Evolutionary conservation across 1,284 basidiomycete genomes (phyloP).

Genomic region (Sanghuangporus sanghuang): DNA sequence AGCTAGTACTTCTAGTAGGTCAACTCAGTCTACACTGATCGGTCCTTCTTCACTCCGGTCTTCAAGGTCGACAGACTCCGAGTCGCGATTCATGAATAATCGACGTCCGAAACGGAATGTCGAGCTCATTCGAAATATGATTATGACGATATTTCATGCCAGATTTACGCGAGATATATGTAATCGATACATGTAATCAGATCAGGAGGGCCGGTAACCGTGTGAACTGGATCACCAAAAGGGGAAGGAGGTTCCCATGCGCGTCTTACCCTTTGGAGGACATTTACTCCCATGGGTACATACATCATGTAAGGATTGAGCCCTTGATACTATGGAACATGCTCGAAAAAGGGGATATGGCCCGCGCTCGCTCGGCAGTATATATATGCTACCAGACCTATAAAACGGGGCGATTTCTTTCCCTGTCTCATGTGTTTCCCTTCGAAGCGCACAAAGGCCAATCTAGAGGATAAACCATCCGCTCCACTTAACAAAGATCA

Average conservation of each 20-base stretch:
- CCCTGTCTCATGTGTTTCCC: conserved; percentile 10
- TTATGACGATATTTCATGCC: no score
- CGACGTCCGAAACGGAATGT: no score
- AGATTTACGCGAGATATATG: not conserved
- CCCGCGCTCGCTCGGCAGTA: not conserved
- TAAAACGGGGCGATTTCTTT: not conserved
- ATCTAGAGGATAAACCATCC: conserved; percentile 6
- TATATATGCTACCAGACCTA: not conserved
- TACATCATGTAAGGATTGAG: not conserved
- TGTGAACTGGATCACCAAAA: not conserved
- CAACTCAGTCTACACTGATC: no score
- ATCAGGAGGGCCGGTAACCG: not conserved
- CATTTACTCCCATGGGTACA: not conserved
- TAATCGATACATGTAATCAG: not conserved
- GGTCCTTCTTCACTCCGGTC: no score
- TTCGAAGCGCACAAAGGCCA: conserved; percentile 10
- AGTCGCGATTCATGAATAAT: no score
- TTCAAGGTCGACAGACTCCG: no score
- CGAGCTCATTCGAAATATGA: no score
- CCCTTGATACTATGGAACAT: not conserved
- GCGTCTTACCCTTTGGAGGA: not conserved
- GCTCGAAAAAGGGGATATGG: not conserved
- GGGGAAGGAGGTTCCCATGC: not conserved
- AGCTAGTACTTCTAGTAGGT: no score
- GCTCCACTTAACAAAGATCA: conserved; percentile 18